Conservation (phyloP, 2,329 filamentous ascomycete genomes). For the Ophiostoma sp. region DNA sequence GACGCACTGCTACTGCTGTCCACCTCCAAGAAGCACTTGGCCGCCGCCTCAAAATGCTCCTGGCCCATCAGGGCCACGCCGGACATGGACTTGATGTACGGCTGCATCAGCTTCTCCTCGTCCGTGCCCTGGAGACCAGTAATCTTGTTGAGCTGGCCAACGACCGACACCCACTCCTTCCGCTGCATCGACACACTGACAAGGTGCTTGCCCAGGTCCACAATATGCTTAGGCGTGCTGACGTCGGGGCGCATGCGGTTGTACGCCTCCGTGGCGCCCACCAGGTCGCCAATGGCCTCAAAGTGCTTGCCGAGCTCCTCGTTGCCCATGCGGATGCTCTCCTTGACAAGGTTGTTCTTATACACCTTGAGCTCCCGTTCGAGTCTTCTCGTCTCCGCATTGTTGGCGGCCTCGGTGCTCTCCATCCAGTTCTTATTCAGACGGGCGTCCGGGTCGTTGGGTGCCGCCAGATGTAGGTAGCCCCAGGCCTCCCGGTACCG, state of each 20-base stretch:
- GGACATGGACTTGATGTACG: constrained; percentile 54
- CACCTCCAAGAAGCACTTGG: constrained; percentile 66
- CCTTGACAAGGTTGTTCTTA: constrained; percentile 95
- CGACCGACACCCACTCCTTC: constrained; percentile 71
- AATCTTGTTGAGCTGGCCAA: constrained; percentile 64
- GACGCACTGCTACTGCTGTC: constrained; percentile 47
- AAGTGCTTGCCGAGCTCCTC: constrained; percentile 87
- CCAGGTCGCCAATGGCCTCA: constrained; percentile 73
- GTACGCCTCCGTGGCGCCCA: constrained; percentile 73
- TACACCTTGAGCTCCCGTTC: constrained; percentile 86
- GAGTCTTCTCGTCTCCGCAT: constrained; percentile 69
- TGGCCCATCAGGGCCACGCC: constrained; percentile 53
- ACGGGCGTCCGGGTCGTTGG: constrained; percentile 65
- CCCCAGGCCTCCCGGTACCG: constrained; percentile 70
- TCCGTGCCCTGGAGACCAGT: constrained; percentile 46
- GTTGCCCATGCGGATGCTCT: constrained; percentile 90
- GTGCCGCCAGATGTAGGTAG: constrained; percentile 62
- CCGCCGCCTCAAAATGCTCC: constrained; percentile 61
- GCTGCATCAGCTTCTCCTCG: constrained; percentile 51
- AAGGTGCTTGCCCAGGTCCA: constrained; percentile 78
- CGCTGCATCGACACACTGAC: constrained; percentile 75
- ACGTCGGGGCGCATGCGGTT: constrained; percentile 87
- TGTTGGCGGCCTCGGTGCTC: constrained; percentile 64
- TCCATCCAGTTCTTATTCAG: constrained; percentile 76
- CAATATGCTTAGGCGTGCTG: constrained; percentile 77